Percentiles rank a stretch among this genome's conserved stretches.
These are phyloP conservation scores for Cladorrhinum sp. DNA, from an alignment of 2,329 filamentous ascomycete genomes.

Conservation along the genomic window DNA sequence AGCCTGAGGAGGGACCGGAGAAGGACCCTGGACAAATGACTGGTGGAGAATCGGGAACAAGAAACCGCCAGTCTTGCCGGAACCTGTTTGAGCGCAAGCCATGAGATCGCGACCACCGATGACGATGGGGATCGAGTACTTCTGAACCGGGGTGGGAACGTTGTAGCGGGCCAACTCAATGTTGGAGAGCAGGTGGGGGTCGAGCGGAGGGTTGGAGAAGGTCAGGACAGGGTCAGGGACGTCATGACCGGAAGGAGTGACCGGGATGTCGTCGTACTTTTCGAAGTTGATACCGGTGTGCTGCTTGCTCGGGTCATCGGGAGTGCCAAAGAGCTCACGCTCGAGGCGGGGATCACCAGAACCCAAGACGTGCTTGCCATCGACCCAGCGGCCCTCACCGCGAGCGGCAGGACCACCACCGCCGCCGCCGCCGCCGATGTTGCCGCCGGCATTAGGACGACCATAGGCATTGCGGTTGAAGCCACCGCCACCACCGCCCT, in stretches of 20 bases:
- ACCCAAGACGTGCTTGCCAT: constrained; percentile 93
- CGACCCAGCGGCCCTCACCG: constrained; percentile 93
- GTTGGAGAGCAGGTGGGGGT: constrained; percentile 89
- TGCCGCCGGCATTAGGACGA: constrained; percentile 42
- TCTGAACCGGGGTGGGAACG: constrained; percentile 94
- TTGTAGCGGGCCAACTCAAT: constrained; percentile 94
- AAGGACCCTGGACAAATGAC: constrained; percentile 87
- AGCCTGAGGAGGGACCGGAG: constrained; percentile 60
- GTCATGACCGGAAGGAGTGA: constrained; percentile 91
- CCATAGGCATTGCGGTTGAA: constrained; percentile 66
- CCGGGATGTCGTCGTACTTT: constrained; percentile 99
- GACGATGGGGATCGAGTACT: constrained; percentile 99
- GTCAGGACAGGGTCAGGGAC: constrained; percentile 87
- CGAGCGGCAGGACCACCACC: constrained; percentile 68
- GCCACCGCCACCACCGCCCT: constrained; percentile 24
- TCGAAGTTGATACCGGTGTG: constrained; percentile 99
- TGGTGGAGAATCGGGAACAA: constrained; percentile 99
- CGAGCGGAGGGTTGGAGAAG: constrained; percentile 92
- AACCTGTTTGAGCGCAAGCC: constrained; percentile 99
- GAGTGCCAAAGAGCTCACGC: constrained; percentile 89
- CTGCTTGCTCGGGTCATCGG: constrained; percentile 91
- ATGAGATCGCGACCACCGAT: constrained; percentile 97
- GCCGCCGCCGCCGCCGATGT: constrained; percentile 49
- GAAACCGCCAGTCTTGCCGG: constrained; percentile 99
- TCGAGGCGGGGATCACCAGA: constrained; percentile 85